Evolutionary conservation across 805 yeast genomes (phyloP).

Genomic region (Cyberlindnera subsufficiens): DNA sequence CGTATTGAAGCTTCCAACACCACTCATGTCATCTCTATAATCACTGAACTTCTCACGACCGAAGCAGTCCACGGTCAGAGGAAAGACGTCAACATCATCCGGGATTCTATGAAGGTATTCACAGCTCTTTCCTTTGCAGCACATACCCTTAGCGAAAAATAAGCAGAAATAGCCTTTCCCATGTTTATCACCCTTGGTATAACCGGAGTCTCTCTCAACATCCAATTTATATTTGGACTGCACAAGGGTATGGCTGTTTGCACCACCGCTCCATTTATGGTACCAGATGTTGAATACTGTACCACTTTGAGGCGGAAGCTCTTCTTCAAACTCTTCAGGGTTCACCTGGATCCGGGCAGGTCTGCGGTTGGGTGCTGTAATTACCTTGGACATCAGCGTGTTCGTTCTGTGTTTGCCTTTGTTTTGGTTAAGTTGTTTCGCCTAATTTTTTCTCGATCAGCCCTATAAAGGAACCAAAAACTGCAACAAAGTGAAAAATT

Average conservation of each 20-base stretch:
- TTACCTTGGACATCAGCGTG: not conserved
- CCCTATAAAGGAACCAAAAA: too few species aligned
- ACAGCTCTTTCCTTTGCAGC: slow-evolving; percentile 74
- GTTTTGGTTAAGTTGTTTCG: not conserved
- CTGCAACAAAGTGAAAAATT: too few species aligned
- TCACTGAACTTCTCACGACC: slow-evolving; percentile 83
- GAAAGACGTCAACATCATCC: slow-evolving; percentile 44
- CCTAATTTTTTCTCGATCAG: too few species aligned
- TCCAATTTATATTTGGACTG: slow-evolving; percentile 57
- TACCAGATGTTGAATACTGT: slow-evolving; percentile 84
- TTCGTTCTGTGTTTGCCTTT: not conserved
- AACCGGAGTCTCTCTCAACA: slow-evolving; percentile 62
- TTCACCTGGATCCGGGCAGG: slow-evolving; percentile 76
- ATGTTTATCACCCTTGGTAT: slow-evolving; percentile 58
- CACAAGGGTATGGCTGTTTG: slow-evolving; percentile 31
- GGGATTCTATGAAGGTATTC: slow-evolving; percentile 78
- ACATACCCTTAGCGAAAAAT: slow-evolving; percentile 85
- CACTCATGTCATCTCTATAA: slow-evolving; percentile 90
- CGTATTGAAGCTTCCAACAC: slow-evolving; percentile 74
- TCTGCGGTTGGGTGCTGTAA: slow-evolving; percentile 6
- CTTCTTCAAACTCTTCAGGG: slow-evolving; percentile 47
- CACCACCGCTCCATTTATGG: slow-evolving; percentile 72
- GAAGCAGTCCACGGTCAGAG: slow-evolving; percentile 78
- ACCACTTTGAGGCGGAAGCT: slow-evolving; percentile 75
- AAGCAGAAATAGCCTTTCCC: slow-evolving; percentile 55